Percentiles rank a stretch among this genome's conserved stretches.
Evolutionary conservation across 2,329 filamentous ascomycete genomes (phyloP).

Genomic region (Claviceps sp.): DNA sequence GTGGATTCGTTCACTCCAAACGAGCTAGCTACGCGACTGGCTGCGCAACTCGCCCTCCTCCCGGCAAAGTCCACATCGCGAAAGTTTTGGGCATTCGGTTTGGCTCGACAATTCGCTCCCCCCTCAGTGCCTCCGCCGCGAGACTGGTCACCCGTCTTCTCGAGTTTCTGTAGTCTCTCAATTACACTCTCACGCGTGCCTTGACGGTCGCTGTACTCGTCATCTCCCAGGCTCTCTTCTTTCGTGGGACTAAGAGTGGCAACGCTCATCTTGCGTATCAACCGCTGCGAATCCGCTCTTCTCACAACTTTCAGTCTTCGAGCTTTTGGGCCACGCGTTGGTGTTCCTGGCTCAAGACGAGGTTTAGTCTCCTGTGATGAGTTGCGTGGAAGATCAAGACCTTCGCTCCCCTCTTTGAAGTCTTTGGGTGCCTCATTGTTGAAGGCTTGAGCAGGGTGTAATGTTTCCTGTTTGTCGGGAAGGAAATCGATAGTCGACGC

Average conservation of each 20-base stretch:
- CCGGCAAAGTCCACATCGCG: neutral
- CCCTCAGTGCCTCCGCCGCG: neutral
- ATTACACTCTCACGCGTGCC: neutral
- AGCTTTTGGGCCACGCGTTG: conserved; percentile 14
- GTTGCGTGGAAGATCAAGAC: neutral
- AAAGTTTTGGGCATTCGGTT: neutral
- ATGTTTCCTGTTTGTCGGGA: conserved; percentile 1
- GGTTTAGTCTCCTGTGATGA: conserved; percentile 10
- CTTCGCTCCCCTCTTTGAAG: neutral
- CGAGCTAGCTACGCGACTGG: neutral
- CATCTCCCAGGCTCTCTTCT: conserved; percentile 17
- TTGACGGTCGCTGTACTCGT: conserved; percentile 2
- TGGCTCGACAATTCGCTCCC: neutral
- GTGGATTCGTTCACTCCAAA: neutral
- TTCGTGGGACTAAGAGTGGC: conserved; percentile 18
- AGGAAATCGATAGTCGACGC: conserved; percentile 7
- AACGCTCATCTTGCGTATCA: conserved; percentile 13
- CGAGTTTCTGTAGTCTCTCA: conserved; percentile 1
- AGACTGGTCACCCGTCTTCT: neutral
- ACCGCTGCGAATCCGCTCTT: conserved; percentile 11
- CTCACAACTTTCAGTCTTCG: conserved; percentile 11
- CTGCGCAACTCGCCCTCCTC: neutral
- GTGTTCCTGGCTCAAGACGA: conserved; percentile 25
- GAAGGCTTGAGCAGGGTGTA: neutral
- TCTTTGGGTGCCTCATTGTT: neutral